Evolutionary conservation across 225 moss, liverwort and hornwort species (phyloP), one percentile per base, ranked within the genome.

Genomic region (Pseudisothecium myosuroides): DNA sequence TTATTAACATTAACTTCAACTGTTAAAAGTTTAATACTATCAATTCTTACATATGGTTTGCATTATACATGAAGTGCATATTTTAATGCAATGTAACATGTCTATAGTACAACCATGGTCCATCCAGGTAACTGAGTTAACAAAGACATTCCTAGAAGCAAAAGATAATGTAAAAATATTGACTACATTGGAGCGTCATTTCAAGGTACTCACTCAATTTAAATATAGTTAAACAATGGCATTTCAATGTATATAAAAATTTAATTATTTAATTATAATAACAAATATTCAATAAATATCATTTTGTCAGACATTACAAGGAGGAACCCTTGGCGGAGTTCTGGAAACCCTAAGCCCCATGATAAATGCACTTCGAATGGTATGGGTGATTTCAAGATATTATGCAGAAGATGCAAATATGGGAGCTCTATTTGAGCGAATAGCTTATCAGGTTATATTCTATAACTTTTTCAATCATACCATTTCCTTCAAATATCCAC

Each of bases 321-420:
- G 93, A 76, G 96, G 97, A 78, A 93, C 90, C 20, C 94, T 97
- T 62, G 85, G 88, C 31, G 90, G 87, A 80, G 93, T 97, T 71
- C 59, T 98, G 55, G 97, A 97, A 91, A 96, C 91, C 15, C 75
- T 97, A 45, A 94, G 80, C 43, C 97, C 98, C 7, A 98, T 97
- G 97, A 96, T 98, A 92, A 97, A 95, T 92, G 98, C 98, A 65
- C 90, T 98, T 1, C 94, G 96, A 22, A 96, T 98, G 96, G 96
- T 97, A 24, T 98, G 97, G 97, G 96, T 98, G 45, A 98, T 98
- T 84, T 98, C 98, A 43, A 89, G 87, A 50, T 95, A 94, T 32
- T 98, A 97, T 82, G 95, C 97, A 2, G 95, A 98, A 80, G 98
- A 98, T 89, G 85, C 92, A 73, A 90, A 93, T 45, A 98, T 98